Percentiles rank a stretch among this genome's conserved stretches.
phyloP scores from a whole-genome alignment of 2,329 filamentous ascomycete genomes.

The Erysiphe neolycopersici region DNA sequence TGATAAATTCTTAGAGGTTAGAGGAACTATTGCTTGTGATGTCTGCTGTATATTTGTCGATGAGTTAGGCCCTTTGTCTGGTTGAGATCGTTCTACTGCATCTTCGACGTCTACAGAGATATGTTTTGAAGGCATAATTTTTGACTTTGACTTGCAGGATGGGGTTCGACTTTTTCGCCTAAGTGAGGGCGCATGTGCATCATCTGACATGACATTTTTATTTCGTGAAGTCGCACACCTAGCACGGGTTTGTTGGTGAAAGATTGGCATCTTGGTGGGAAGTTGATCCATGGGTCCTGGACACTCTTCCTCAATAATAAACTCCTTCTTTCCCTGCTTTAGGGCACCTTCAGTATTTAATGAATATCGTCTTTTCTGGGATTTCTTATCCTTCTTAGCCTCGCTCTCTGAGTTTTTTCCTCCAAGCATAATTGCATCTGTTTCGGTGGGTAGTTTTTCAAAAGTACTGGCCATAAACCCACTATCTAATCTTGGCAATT shows the following conservation, averaged over 20 bases:
- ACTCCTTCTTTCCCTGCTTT: conserved; percentile 5
- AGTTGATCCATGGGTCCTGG: conserved; percentile 19
- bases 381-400: background rate
- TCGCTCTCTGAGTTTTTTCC: background rate
- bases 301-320: conserved; percentile 12
- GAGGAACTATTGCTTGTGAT: background rate
- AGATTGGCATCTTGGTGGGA: conserved; percentile 14
- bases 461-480: conserved; percentile 64
- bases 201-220: conserved; percentile 10
- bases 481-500: conserved; percentile 35
- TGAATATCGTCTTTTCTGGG: background rate
- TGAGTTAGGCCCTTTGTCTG: background rate
- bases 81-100: background rate
- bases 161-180: conserved; percentile 3
- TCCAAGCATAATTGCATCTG: conserved; percentile 13
- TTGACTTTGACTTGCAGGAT: background rate
- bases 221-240: conserved; percentile 13
- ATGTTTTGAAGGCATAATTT: background rate
- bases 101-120: background rate
- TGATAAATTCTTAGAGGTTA: background rate
- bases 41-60: background rate
- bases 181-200: conserved; percentile 8
- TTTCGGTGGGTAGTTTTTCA: conserved; percentile 31
- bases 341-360: background rate
- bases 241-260: conserved; percentile 6